Conservation (phyloP, 1,284 basidiomycete genomes). For the Rhodofomes roseus region DNA sequence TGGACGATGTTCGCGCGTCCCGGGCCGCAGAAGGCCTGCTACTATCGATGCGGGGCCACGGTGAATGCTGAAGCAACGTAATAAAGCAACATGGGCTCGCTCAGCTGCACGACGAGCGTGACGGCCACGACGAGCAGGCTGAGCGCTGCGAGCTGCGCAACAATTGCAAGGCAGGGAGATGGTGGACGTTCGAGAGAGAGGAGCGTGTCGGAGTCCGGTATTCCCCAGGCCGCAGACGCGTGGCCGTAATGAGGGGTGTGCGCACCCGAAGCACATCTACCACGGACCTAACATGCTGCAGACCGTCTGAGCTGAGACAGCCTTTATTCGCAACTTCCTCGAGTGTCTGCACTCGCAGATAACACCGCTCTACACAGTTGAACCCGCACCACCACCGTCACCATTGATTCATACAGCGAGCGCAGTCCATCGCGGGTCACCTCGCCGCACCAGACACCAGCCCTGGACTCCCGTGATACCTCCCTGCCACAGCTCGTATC, state of each 20-base stretch:
- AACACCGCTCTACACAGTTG: constrained; percentile 11
- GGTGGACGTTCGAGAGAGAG: neutral
- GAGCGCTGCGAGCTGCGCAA: neutral
- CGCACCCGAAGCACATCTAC: constrained; percentile 6
- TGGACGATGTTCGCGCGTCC: neutral
- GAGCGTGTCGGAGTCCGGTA: neutral
- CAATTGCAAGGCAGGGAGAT: neutral
- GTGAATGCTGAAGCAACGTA: neutral
- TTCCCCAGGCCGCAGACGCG: constrained; percentile 2
- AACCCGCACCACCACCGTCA: constrained; percentile 33
- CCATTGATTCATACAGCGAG: constrained; percentile 67
- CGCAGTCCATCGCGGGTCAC: constrained; percentile 52
- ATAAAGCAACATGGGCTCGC: neutral
- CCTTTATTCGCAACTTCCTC: constrained; percentile 13
- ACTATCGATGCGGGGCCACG: neutral
- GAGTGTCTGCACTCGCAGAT: constrained; percentile 12
- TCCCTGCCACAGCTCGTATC: constrained; percentile 19
- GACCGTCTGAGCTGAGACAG: constrained; percentile 17
- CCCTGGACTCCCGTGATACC: constrained; percentile 41
- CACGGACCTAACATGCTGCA: constrained; percentile 14
- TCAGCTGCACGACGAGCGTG: neutral
- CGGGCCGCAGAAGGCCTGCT: neutral
- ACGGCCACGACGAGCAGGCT: neutral
- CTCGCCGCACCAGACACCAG: constrained; percentile 36
- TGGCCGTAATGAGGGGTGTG: constrained; percentile 15